phyloP scores from a whole-genome alignment of 2,329 filamentous ascomycete genomes.

The Phoma sp. region DNA sequence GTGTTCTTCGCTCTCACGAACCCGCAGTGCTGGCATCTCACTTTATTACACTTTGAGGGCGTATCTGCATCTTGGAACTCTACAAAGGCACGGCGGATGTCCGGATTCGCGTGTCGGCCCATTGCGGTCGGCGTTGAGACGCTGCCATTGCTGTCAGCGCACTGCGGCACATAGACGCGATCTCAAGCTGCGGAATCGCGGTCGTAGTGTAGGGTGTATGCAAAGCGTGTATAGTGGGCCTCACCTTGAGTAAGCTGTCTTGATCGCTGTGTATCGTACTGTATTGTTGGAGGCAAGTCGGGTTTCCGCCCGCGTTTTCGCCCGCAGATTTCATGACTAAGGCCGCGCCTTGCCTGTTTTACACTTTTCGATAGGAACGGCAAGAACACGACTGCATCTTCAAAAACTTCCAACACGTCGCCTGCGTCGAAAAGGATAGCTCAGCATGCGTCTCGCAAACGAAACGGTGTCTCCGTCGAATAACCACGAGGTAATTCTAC shows the following conservation, averaged over 20 bases:
- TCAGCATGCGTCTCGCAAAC: no score
- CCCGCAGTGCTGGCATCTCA: constrained; percentile 57
- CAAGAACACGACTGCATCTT: background rate
- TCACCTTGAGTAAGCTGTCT: constrained; percentile 17
- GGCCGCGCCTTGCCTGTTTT: background rate
- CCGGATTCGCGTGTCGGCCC: constrained; percentile 51
- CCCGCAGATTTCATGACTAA: constrained; percentile 7
- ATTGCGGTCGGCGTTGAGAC: constrained; percentile 12
- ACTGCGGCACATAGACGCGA: background rate
- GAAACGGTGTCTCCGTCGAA: no score
- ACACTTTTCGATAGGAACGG: background rate
- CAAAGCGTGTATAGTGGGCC: constrained; percentile 3
- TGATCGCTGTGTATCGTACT: constrained; percentile 16
- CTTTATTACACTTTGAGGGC: constrained; percentile 56
- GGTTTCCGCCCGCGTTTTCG: background rate
- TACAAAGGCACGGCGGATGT: constrained; percentile 46
- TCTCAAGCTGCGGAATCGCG: background rate
- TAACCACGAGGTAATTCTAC: background rate
- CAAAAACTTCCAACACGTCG: background rate
- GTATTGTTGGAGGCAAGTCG: constrained; percentile 1
- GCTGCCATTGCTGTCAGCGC: constrained; percentile 26
- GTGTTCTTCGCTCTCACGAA: constrained; percentile 59
- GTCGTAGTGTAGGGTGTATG: background rate
- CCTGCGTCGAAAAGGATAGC: no score
- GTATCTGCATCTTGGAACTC: constrained; percentile 52